phyloP scores from a whole-genome alignment of 2,329 filamentous ascomycete genomes.

The Phialophora expanda region DNA sequence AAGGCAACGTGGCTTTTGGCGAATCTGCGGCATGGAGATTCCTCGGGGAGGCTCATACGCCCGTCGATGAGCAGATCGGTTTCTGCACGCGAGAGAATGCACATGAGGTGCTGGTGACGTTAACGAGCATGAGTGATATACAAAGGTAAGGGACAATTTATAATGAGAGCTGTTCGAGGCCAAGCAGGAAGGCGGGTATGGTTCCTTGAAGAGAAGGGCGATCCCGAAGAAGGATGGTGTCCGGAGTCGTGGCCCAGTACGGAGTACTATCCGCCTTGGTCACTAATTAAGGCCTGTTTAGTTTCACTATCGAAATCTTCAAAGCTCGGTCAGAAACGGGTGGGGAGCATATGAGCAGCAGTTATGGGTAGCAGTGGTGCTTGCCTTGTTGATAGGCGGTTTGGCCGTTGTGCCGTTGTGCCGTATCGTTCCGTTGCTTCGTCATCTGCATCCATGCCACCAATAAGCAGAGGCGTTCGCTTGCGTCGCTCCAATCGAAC shows the following conservation, averaged over 20 bases:
- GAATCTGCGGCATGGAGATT: background rate
- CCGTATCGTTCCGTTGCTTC: too few relatives aligned
- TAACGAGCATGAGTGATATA: background rate
- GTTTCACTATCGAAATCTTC: background rate
- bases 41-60: background rate
- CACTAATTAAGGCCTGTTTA: background rate
- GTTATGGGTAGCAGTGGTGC: background rate
- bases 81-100: background rate
- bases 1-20: background rate
- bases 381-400: too few relatives aligned
- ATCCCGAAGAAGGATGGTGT: background rate
- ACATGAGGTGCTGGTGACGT: too few relatives aligned
- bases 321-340: background rate
- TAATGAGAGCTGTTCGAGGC: background rate
- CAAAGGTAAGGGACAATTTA: background rate
- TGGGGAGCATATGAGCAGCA: background rate
- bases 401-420: background rate
- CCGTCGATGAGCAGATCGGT: background rate
- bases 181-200: background rate
- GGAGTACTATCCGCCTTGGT: background rate
- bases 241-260: background rate
- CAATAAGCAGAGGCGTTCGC: background rate
- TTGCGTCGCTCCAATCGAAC: background rate
- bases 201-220: background rate
- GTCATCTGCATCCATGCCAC: background rate